Conservation (phyloP, 2,329 filamentous ascomycete genomes). For the Alternaria atra region DNA sequence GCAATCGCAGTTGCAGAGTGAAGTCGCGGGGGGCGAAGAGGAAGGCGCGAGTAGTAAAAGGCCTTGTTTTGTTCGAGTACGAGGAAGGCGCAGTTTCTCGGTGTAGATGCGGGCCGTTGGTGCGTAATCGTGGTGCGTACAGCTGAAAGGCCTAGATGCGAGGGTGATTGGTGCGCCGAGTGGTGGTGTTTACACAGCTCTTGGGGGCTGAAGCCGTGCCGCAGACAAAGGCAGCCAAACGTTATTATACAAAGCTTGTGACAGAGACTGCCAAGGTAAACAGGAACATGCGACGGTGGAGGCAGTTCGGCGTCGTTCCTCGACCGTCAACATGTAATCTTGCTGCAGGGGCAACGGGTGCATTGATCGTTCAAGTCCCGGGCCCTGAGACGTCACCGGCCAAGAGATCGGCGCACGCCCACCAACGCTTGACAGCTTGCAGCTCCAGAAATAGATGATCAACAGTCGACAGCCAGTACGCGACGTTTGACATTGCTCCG, state of each 20-base stretch:
- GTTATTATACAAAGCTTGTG: conserved; percentile 1
- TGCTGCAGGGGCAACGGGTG: conserved; percentile 17
- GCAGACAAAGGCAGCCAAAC: background rate
- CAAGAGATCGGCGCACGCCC: conserved; percentile 9
- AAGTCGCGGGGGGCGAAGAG: conserved; percentile 5
- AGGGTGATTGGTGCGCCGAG: conserved; percentile 21
- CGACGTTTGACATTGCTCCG: background rate
- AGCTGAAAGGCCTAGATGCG: conserved; percentile 23
- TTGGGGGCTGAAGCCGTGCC: conserved; percentile 2
- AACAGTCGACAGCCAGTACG: background rate
- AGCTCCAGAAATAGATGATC: conserved; percentile 6
- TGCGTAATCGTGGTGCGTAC: conserved; percentile 23
- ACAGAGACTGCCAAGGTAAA: background rate
- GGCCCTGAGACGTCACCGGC: conserved; percentile 14
- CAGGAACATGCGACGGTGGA: background rate
- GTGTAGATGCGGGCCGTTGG: conserved; percentile 6
- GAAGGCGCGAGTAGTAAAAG: background rate
- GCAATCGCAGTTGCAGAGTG: conserved; percentile 2
- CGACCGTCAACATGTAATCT: conserved; percentile 16
- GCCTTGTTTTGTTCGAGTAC: conserved; percentile 2
- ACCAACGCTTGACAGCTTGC: conserved; percentile 6
- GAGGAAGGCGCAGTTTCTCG: conserved; percentile 21
- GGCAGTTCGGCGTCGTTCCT: conserved; percentile 3
- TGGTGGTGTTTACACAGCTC: conserved; percentile 13
- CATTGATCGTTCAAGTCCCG: conserved; percentile 1